Evolutionary conservation across 345 rosid species (phyloP).

Genomic region (Rhodomyrtus tomentosa): DNA sequence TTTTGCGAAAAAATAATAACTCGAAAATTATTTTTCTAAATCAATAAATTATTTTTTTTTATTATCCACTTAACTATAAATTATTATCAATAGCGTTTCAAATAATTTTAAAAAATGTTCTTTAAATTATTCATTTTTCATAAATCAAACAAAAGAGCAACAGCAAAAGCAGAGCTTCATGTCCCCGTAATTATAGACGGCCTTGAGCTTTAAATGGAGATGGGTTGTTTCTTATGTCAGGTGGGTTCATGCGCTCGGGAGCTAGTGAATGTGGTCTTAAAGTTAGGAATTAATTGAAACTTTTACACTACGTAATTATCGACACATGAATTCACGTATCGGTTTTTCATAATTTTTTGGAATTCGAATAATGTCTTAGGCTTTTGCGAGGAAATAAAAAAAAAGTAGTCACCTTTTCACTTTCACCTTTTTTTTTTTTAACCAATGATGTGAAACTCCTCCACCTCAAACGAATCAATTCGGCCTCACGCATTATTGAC

Average conservation of each 20-base stretch:
- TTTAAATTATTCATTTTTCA: too few relatives aligned
- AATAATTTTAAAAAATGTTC: too few relatives aligned
- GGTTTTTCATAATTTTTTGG: background rate
- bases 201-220: background rate
- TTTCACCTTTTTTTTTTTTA: background rate
- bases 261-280: background rate
- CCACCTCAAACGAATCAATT: background rate
- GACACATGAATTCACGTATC: background rate
- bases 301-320: background rate
- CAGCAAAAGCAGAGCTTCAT: background rate
- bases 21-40: too few relatives aligned
- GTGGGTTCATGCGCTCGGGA: background rate
- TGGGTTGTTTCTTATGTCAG: background rate
- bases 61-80: too few relatives aligned
- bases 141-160: background rate
- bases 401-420: background rate
- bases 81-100: too few relatives aligned
- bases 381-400: background rate
- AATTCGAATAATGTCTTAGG: background rate
- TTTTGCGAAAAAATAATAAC: too few relatives aligned
- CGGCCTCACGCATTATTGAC: background rate
- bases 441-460: background rate
- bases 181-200: background rate
- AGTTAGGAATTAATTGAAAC: background rate
- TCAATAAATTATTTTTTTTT: too few relatives aligned